These are phyloP conservation scores for Pilobolus umbonatus DNA, from an alignment of 192 early-diverging fungal species.

Conservation along the genomic window DNA sequence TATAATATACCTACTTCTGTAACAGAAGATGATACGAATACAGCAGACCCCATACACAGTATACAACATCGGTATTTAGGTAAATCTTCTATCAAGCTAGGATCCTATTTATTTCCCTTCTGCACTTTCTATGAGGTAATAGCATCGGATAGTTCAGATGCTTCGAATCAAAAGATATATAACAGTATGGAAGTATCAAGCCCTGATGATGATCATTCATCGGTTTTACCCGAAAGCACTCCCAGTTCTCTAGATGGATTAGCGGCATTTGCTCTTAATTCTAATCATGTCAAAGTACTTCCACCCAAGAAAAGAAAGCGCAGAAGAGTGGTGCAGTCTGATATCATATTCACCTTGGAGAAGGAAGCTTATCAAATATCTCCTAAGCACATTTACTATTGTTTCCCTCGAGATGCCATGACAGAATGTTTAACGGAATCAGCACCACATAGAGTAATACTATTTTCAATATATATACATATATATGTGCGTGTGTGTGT, in stretches of 20 bases:
- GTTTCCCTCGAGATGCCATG: constrained; percentile 6
- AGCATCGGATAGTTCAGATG: constrained; percentile 15
- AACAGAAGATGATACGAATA: neutral
- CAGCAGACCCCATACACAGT: neutral
- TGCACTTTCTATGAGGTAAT: constrained; percentile 19
- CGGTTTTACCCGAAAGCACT: constrained; percentile 4
- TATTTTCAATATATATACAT: too few relatives aligned
- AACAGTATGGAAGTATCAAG: neutral
- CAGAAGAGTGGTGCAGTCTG: constrained; percentile 1
- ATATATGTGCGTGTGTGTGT: too few relatives aligned
- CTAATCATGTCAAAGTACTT: neutral
- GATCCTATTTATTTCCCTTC: constrained; percentile 1
- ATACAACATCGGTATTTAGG: constrained; percentile 9
- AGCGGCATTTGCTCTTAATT: neutral
- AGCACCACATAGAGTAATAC: constrained; percentile 8
- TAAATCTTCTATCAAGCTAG: constrained; percentile 4
- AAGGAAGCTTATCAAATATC: constrained; percentile 4
- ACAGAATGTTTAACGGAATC: constrained; percentile 12
- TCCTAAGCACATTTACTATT: neutral
- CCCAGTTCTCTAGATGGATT: neutral
- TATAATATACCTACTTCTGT: neutral
- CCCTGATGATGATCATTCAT: constrained; percentile 4
- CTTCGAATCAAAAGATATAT: neutral
- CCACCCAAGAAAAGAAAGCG: constrained; percentile 16
- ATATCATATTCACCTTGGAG: constrained; percentile 8